Base-by-base conservation (phyloP, 108 stramenopile genomes). In the Fistulifera solaris region DNA sequence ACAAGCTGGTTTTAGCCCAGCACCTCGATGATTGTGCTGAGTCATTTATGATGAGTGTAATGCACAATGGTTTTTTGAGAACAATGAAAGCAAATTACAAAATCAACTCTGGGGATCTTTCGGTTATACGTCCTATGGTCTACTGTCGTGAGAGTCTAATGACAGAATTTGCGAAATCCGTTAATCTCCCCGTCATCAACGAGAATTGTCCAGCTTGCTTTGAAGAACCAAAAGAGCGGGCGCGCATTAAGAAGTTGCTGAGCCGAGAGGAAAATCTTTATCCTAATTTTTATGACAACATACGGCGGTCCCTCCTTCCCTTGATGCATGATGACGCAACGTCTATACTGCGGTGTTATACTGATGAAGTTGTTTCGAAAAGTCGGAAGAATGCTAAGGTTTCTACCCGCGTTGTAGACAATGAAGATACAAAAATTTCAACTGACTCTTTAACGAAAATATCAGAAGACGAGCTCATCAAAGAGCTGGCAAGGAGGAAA, bases 121-220 rank as follows among this genome's bases (percentile, higher is more conserved):
- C 86, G n/a, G 94, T 99, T 0, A 98, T 98, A 48, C 91, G 98
- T 0, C 98, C 98, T 1, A 63, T 99, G 27, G 91, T 83, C 13
- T 97, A 96, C 74, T 81, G 84, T 23, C 86, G 98, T 6, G 98
- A 99, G 69, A 79, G 77, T 52, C 63, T 88, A 25, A 93, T 79
- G 80, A 87, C 89, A 28, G 95, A 88, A 40, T 99, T 98, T 74
- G 88, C 94, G 7, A 83, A 71, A 44, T 61, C 72, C 39, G 78
- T 81, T 21, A 79, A 84, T 25, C 70, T 98, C 4, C 96, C 96
- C 3, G 74, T 99, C n/a, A 96, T 99, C 28, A 97, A 98, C 62
- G 98, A 99, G 57, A 99, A 99, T 65, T 99, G 98, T 56, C 98
- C 98, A 16, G 98, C 98, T 12, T 99, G 98, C 69, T 99, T 99